Percentiles rank a stretch among this genome's conserved stretches.
phyloP scores from a whole-genome alignment of 768 basidiomycete species.

The Pleurotus cornucopiae region DNA sequence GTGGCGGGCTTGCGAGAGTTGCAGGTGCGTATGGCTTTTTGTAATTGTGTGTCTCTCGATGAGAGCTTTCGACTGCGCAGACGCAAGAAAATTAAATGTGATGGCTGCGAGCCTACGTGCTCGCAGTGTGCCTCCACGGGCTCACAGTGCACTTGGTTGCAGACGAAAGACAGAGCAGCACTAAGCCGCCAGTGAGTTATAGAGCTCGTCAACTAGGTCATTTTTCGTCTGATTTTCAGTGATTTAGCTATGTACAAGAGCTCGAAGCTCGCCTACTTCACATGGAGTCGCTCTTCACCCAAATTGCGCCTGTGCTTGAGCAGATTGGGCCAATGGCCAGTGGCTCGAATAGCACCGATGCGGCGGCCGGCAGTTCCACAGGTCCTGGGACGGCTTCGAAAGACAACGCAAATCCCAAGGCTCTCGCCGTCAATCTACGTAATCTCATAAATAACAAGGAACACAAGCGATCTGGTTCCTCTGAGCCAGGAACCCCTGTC shows the following conservation, averaged over 20 bases:
- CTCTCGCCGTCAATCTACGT: constrained; percentile 3
- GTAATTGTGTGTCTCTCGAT: constrained; percentile 13
- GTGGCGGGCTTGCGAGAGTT: constrained; percentile 88
- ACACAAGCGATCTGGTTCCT: constrained; percentile 14
- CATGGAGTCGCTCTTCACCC: constrained; percentile 83
- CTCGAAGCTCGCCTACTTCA: constrained; percentile 83
- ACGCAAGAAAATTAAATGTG: constrained; percentile 92
- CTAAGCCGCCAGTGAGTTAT: constrained; percentile 79
- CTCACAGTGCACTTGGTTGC: constrained; percentile 83
- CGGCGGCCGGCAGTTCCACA: constrained; percentile 30
- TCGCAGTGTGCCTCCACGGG: constrained; percentile 74
- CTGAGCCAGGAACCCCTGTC: constrained; percentile 38
- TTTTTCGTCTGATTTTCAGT: constrained; percentile 16
- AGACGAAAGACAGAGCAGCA: constrained; percentile 88
- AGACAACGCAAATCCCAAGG: constrained; percentile 17
- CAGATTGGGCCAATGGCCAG: constrained; percentile 58
- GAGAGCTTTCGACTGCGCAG: constrained; percentile 31
- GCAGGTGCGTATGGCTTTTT: constrained; percentile 52
- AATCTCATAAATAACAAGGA: constrained; percentile 5
- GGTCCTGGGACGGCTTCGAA: constrained; percentile 33
- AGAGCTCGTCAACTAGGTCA: constrained; percentile 4
- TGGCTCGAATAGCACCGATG: constrained; percentile 21
- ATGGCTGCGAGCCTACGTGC: constrained; percentile 83
- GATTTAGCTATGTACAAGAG: constrained; percentile 80
- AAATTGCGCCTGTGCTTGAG: constrained; percentile 76